Conservation (phyloP, 2,329 filamentous ascomycete species). For the Colletotrichum salicis region DNA sequence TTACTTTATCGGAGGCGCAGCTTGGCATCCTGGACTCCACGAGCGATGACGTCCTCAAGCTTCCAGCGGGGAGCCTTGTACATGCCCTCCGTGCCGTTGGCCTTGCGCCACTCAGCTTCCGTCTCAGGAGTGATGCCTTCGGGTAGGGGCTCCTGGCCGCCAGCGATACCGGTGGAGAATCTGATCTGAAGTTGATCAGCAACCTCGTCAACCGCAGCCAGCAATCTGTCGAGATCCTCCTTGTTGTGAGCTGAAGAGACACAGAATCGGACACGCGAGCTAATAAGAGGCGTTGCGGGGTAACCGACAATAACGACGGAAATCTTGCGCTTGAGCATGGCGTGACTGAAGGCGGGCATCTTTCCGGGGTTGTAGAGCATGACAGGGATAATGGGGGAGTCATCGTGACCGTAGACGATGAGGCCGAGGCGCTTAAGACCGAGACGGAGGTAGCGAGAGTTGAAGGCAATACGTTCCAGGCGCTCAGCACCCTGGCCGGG, state of each 20-base stretch:
- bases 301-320: conserved; percentile 98
- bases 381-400: conserved; percentile 95
- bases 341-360: conserved; percentile 97
- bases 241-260: conserved; percentile 97
- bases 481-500: conserved; percentile 96
- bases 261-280: conserved; percentile 94
- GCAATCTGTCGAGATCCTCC: conserved; percentile 91
- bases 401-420: conserved; percentile 97
- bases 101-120: conserved; percentile 74
- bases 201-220: conserved; percentile 91
- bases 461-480: conserved; percentile 95
- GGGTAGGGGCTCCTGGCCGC: conserved; percentile 81
- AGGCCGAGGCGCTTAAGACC: conserved; percentile 96
- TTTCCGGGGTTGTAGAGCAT: conserved; percentile 98
- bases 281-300: conserved; percentile 94
- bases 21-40: conserved; percentile 81
- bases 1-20: conserved; percentile 69
- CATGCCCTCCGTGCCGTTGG: conserved; percentile 75
- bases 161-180: conserved; percentile 95
- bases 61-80: conserved; percentile 83
- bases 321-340: conserved; percentile 98
- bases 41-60: conserved; percentile 82
- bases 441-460: conserved; percentile 96
- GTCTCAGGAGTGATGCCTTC: conserved; percentile 77
- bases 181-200: conserved; percentile 94